A percentile compares a stretch with the other conserved stretches of the same genome.
phyloP scores from a whole-genome alignment of 2,329 filamentous ascomycete species.

The Rhynchosporium agropyri region DNA sequence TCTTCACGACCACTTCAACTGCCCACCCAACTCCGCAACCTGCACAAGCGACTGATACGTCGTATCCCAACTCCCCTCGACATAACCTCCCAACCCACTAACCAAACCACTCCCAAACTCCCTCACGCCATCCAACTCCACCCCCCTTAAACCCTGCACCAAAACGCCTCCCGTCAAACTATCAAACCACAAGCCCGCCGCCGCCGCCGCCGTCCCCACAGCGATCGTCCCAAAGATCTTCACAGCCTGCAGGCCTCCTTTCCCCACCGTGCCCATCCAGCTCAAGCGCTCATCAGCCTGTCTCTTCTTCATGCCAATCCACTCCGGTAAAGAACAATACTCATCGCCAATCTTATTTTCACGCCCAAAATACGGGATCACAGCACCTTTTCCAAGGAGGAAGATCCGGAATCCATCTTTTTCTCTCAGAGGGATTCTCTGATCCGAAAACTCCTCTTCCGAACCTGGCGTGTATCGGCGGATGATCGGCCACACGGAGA shows the following conservation, averaged over 20 bases:
- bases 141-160: background rate
- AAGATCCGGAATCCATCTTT: constrained; percentile 31
- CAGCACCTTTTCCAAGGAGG: constrained; percentile 26
- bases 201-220: background rate
- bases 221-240: background rate
- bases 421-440: constrained; percentile 19
- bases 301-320: constrained; percentile 20
- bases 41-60: no score
- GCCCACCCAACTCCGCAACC: background rate
- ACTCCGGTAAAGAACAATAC: constrained; percentile 8
- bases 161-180: background rate
- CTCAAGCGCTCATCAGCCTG: constrained; percentile 12
- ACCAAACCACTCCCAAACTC: background rate
- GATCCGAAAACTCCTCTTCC: constrained; percentile 21
- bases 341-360: constrained; percentile 6
- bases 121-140: background rate
- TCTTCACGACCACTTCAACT: background rate
- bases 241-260: background rate
- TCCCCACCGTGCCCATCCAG: constrained; percentile 1
- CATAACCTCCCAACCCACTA: background rate
- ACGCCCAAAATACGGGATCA: constrained; percentile 31
- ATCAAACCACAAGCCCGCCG: background rate
- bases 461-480: constrained; percentile 32
- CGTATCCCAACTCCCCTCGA: no score
- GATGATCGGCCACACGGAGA: constrained; percentile 32